These are phyloP conservation scores for Artemisia annua DNA, from an alignment of 129 eudicot genomes.

Conservation along the genomic window DNA sequence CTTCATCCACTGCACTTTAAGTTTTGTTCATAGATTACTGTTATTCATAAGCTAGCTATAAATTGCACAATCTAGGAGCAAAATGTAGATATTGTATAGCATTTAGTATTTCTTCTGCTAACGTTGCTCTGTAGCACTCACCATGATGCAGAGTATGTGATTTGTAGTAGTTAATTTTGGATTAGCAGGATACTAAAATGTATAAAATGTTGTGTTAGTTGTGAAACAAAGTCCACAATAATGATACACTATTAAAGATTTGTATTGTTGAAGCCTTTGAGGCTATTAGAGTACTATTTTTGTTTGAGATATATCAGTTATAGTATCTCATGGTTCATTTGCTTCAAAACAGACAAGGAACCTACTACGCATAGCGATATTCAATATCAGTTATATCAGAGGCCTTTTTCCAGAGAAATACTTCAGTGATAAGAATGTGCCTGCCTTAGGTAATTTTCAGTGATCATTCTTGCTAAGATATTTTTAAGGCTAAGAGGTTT, in stretches of 20 bases:
- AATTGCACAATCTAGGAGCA: not conserved
- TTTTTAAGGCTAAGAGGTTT: too few relatives aligned
- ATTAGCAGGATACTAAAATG: not conserved
- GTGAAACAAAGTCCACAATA: too few relatives aligned
- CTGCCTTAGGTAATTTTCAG: too few relatives aligned
- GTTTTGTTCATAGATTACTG: slow-evolving; percentile 15
- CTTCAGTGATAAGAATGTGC: too few relatives aligned
- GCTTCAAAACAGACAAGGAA: too few relatives aligned
- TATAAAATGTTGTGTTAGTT: too few relatives aligned
- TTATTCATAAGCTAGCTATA: slow-evolving; percentile 7
- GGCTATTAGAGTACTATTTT: slow-evolving; percentile 5
- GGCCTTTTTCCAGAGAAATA: too few relatives aligned
- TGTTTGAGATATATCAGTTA: slow-evolving; percentile 3
- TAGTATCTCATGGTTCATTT: too few relatives aligned
- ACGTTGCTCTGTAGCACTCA: not conserved
- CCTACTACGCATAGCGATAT: too few relatives aligned
- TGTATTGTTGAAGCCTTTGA: slow-evolving; percentile 17
- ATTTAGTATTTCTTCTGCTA: not conserved
- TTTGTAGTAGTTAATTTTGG: not conserved
- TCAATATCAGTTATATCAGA: too few relatives aligned
- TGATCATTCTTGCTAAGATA: too few relatives aligned
- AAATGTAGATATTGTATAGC: slow-evolving; percentile 2
- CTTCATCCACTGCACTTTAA: not conserved
- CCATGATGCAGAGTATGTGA: slow-evolving; percentile 6
- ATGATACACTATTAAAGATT: not conserved